phyloP scores from a whole-genome alignment of 352 stramenopile genomes.

The Pythium diclinum region DNA sequence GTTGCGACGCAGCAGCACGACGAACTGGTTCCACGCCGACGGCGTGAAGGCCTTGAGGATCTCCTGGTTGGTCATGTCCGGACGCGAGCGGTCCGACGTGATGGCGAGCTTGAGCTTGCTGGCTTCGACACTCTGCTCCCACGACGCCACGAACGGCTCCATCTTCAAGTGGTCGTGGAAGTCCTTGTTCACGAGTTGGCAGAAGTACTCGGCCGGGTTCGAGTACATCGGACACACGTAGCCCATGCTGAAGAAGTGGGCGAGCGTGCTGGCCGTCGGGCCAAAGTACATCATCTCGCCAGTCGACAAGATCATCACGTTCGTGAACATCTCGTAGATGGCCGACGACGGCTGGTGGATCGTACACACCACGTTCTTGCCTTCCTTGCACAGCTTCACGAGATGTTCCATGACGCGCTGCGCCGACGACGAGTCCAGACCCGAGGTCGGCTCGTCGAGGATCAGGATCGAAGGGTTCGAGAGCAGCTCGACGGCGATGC shows the following conservation, averaged over 20 bases:
- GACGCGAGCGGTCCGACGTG: slow-evolving; percentile 27
- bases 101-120: slow-evolving; percentile 35
- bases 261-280: slow-evolving; percentile 43
- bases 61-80: slow-evolving; percentile 34
- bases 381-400: slow-evolving; percentile 40
- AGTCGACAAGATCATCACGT: slow-evolving; percentile 53
- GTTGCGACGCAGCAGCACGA: slow-evolving; percentile 50
- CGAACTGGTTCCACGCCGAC: slow-evolving; percentile 51
- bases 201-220: slow-evolving; percentile 67
- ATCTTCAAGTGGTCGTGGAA: slow-evolving; percentile 44
- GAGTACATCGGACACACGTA: slow-evolving; percentile 63
- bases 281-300: slow-evolving; percentile 91
- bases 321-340: slow-evolving; percentile 66
- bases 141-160: slow-evolving; percentile 32
- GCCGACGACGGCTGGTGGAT: slow-evolving; percentile 86
- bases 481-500: slow-evolving; percentile 92
- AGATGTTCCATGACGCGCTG: slow-evolving; percentile 85
- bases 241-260: slow-evolving; percentile 49
- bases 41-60: slow-evolving; percentile 35
- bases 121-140: slow-evolving; percentile 29
- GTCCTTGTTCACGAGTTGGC: slow-evolving; percentile 59
- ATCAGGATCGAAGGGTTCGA: slow-evolving; percentile 94
- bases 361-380: slow-evolving; percentile 74
- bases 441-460: slow-evolving; percentile 92
- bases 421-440: slow-evolving; percentile 89